Evolutionary conservation across 306 rosid genomes (phyloP).

Genomic region (Rosa chinensis): DNA sequence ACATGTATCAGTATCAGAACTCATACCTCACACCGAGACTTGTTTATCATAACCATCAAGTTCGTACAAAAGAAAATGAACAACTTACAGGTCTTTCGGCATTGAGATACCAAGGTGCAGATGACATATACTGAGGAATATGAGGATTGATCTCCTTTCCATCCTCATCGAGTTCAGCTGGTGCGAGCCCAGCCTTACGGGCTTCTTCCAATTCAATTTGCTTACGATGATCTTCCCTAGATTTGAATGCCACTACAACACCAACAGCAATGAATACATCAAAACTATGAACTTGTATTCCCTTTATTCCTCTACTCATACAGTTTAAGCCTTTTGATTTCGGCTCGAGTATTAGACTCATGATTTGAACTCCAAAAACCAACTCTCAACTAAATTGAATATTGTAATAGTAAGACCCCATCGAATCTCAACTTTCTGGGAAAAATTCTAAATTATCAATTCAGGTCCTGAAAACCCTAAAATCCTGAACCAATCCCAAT

Average conservation of each 20-base stretch:
- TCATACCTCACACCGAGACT: not conserved
- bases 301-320: not conserved
- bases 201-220: slow-evolving; percentile 70
- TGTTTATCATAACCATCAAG: not conserved
- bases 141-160: slow-evolving; percentile 77
- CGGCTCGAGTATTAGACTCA: not conserved
- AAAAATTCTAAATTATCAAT: not conserved
- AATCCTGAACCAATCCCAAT: not conserved
- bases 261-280: not conserved
- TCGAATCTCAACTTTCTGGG: not conserved
- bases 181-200: slow-evolving; percentile 73
- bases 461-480: not conserved
- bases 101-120: slow-evolving; percentile 79
- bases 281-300: not conserved
- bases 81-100: slow-evolving; percentile 60
- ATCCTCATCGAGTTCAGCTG: slow-evolving; percentile 75
- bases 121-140: slow-evolving; percentile 71
- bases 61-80: not conserved
- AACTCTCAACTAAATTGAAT: not conserved
- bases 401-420: not conserved
- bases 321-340: not conserved
- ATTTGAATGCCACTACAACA: slow-evolving; percentile 63
- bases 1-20: not conserved
- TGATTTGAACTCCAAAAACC: not conserved
- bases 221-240: slow-evolving; percentile 69